Percentiles rank a stretch among this genome's conserved stretches.
Conservation (phyloP, 345 rosid species). For the Hibiscus trionum region DNA sequence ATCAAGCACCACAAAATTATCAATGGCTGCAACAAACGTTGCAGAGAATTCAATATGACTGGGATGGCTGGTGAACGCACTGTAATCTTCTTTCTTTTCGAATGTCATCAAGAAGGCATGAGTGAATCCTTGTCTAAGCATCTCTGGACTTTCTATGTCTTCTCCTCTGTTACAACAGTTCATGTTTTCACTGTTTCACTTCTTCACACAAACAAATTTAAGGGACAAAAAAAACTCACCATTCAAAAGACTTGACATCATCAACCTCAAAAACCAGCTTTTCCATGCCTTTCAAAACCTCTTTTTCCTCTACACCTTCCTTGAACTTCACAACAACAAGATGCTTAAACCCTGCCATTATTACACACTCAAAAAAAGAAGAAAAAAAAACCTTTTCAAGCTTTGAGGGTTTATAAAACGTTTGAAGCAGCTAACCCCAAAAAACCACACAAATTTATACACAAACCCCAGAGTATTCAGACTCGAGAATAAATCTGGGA, state of each 20-base stretch:
- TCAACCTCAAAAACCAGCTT: constrained; percentile 67
- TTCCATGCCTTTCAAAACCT: constrained; percentile 75
- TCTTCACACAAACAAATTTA: not conserved
- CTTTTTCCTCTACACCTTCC: constrained; percentile 52
- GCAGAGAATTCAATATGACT: constrained; percentile 70
- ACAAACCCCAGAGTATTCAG: constrained; percentile 1
- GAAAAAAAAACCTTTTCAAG: not conserved
- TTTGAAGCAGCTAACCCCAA: not conserved
- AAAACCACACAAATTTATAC: constrained; percentile 14
- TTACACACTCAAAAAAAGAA: not conserved
- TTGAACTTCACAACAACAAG: constrained; percentile 84
- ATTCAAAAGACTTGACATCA: constrained; percentile 78
- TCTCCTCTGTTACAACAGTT: constrained; percentile 48
- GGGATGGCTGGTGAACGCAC: constrained; percentile 55
- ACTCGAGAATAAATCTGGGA: too few species aligned
- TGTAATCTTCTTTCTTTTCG: constrained; percentile 63
- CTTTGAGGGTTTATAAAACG: not conserved
- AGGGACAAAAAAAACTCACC: constrained; percentile 33
- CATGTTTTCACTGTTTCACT: not conserved
- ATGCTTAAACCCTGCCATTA: constrained; percentile 70
- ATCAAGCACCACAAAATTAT: constrained; percentile 66
- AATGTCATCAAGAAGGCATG: constrained; percentile 81
- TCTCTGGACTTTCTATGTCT: constrained; percentile 69
- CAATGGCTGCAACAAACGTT: constrained; percentile 65
- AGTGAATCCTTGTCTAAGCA: constrained; percentile 89